Conservation (phyloP, 2,329 filamentous ascomycete species). For the Anthostomella pinea region DNA sequence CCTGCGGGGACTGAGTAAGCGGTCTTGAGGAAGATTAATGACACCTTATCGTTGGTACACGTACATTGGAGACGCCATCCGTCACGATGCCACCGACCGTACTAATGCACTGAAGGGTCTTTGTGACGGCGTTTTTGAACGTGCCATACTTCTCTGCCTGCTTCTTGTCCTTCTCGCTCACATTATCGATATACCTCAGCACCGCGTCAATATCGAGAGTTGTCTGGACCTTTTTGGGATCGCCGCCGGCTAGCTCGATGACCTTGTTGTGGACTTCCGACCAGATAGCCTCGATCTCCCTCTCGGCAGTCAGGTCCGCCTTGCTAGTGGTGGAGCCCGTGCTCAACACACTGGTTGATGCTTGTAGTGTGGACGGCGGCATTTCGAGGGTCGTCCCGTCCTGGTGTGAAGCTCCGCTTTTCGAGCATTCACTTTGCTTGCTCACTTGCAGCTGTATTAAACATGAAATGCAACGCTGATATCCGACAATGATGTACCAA, state of each 20-base stretch:
- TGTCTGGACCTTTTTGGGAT: slow-evolving; percentile 24
- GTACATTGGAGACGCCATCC: slow-evolving; percentile 26
- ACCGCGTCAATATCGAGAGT: slow-evolving; percentile 30
- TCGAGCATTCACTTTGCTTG: too few relatives aligned
- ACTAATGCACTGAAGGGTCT: slow-evolving; percentile 33
- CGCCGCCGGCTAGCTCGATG: slow-evolving; percentile 31
- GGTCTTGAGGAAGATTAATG: not conserved
- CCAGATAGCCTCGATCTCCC: slow-evolving; percentile 33
- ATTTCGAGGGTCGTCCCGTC: too few relatives aligned
- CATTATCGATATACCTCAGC: slow-evolving; percentile 27
- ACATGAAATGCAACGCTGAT: too few relatives aligned
- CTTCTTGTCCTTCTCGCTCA: slow-evolving; percentile 27
- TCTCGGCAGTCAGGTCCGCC: slow-evolving; percentile 25
- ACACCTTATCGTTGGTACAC: slow-evolving; percentile 5
- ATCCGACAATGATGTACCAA: too few relatives aligned
- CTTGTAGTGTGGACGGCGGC: slow-evolving; percentile 21
- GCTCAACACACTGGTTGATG: slow-evolving; percentile 19
- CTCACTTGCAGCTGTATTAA: too few relatives aligned
- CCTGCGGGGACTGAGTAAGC: slow-evolving; percentile 19
- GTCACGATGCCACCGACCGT: slow-evolving; percentile 34
- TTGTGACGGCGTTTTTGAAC: slow-evolving; percentile 28
- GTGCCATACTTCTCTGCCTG: slow-evolving; percentile 28
- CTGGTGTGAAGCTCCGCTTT: too few relatives aligned
- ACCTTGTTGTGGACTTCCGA: slow-evolving; percentile 32
- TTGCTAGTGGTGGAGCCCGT: slow-evolving; percentile 19